Evolutionary conservation across 352 stramenopile genomes (phyloP), one percentile per base, ranked within the genome.

Genomic region (Phytophthora tubulina): DNA sequence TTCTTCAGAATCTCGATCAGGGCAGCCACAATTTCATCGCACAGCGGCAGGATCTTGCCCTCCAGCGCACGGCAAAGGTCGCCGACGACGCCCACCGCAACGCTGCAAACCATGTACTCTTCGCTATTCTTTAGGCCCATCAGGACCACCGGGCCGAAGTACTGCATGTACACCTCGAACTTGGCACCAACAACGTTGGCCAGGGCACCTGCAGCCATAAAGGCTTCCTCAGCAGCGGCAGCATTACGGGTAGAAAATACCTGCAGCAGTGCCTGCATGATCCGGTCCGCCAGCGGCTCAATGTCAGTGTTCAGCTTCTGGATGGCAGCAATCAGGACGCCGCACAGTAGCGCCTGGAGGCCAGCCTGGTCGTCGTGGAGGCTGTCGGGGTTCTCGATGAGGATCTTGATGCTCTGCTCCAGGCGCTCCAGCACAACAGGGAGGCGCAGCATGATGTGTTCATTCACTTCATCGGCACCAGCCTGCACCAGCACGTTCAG

Each of bases 1-100:
- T 99, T 98, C 73, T 98, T 97, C n/a, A 99, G 74, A 46, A 97
- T 97, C n/a, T 98, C 89, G 14, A 99, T 92, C 38, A 99, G 74
- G 41, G 89, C 93, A 45, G 84, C 84, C 67, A 99, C 95, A 61
- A 99, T 98, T 4, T 97, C 90, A 69, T 99, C 92, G 67, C 95
- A 98, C 63, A 97, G 96, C 48, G 93, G 93, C 41, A 98, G 71
- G 35, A 99, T 97, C 54, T 93, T 85, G 51, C 69, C 76, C 63
- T 98, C 96, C 27, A 99, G 85, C 41, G 96, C 94, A 56, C 96
- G 92, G 74, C 94, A 98, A 11, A 99, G 86, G 53, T 99, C 97
- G 44, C 97, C 97, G 7, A 99, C 92, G 27, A 98, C 92, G 4
- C 96, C 96, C 0, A 99, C 96, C 9, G 97, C 92, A 17, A 98